These are phyloP conservation scores for Citrullus mucosospermus DNA, from an alignment of 306 rosid genomes.

Conservation along the genomic window DNA sequence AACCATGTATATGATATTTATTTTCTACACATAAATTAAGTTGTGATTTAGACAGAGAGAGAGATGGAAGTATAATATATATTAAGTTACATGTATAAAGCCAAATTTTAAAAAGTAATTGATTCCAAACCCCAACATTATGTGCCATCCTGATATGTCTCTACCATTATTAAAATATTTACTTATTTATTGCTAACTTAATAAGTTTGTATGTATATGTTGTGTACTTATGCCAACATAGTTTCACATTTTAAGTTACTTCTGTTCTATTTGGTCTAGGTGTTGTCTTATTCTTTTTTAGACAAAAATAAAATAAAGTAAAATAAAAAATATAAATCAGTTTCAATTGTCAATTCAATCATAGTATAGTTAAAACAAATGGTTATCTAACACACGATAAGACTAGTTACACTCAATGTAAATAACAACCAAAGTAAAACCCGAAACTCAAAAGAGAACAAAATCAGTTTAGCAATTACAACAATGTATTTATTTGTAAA, in stretches of 20 bases:
- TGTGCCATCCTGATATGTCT: background rate
- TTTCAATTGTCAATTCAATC: no score
- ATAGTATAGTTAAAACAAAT: no score
- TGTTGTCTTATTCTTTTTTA: conserved; percentile 4
- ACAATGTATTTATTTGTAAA: no score
- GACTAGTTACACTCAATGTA: no score
- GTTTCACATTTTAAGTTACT: background rate
- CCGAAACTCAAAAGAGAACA: no score
- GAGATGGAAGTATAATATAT: background rate
- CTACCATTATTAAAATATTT: background rate
- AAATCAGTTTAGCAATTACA: no score
- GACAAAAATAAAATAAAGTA: background rate
- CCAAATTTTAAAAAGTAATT: background rate
- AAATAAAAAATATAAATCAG: no score
- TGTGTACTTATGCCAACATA: background rate
- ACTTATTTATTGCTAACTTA: background rate
- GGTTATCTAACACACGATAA: no score
- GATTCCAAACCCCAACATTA: background rate
- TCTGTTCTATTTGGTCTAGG: conserved; percentile 4
- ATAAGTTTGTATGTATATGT: background rate
- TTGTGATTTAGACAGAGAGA: background rate
- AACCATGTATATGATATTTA: background rate
- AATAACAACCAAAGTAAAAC: no score
- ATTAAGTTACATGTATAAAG: background rate
- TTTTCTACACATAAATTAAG: no score